Evolutionary conservation across 805 yeast genomes (phyloP).

Genomic region (Ogataea degrootiae): DNA sequence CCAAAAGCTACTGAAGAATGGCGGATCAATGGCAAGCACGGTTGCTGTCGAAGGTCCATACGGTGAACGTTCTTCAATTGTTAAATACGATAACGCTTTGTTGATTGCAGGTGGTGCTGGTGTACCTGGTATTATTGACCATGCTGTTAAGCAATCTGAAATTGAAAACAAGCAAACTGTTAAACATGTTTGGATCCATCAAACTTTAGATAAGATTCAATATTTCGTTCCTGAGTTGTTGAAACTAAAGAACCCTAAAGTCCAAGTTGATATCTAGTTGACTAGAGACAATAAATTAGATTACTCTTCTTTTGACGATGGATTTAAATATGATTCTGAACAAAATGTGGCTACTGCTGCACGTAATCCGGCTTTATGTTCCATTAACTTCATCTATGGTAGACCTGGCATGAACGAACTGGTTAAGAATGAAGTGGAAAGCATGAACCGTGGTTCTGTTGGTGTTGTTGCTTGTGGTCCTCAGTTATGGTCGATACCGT

Average conservation of each 20-base stretch:
- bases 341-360: no score
- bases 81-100: constrained; percentile 44
- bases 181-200: constrained; percentile 57
- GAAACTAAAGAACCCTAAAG: constrained; percentile 23
- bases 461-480: constrained; percentile 46
- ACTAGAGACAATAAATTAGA: constrained; percentile 30
- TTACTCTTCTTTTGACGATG: constrained; percentile 26
- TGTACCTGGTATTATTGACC: constrained; percentile 49
- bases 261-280: constrained; percentile 32
- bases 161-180: constrained; percentile 24
- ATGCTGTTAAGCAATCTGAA: constrained; percentile 28
- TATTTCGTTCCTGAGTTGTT: constrained; percentile 40
- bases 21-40: constrained; percentile 26
- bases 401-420: constrained; percentile 36
- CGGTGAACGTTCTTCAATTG: constrained; percentile 47
- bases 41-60: constrained; percentile 65
- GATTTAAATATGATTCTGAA: no score
- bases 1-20: constrained; percentile 28
- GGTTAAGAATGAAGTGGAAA: constrained; percentile 28
- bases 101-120: constrained; percentile 72
- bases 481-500: constrained; percentile 43
- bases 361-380: constrained; percentile 4
- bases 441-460: constrained; percentile 28
- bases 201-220: constrained; percentile 41
- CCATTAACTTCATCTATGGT: constrained; percentile 34